A percentile compares a stretch with the other conserved stretches of the same genome.
Conservation (phyloP, 2,329 filamentous ascomycete genomes). For the Hymenoscyphus infarciens region DNA sequence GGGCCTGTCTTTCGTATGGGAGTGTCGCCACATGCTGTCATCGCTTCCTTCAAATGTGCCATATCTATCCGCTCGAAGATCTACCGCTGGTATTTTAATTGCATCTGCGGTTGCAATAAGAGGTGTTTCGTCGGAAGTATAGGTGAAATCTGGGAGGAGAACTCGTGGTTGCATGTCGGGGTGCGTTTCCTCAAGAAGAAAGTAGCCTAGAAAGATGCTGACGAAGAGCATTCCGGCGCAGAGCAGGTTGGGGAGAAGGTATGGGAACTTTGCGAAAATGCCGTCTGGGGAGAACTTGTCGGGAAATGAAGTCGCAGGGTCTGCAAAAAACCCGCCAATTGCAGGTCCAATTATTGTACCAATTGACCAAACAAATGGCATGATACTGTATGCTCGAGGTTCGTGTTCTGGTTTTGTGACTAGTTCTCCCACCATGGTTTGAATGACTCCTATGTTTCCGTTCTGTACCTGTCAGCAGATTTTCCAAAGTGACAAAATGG, state of each 20-base stretch:
- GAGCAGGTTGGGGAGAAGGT: conserved; percentile 83
- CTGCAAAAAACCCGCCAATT: conserved; percentile 82
- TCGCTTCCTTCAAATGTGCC: conserved; percentile 57
- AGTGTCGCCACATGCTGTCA: conserved; percentile 32
- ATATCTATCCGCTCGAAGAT: conserved; percentile 75
- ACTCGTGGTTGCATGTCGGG: conserved; percentile 68
- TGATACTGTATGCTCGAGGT: conserved; percentile 81
- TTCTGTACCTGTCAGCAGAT: conserved; percentile 43
- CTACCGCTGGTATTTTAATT: conserved; percentile 67
- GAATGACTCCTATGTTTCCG: conserved; percentile 83
- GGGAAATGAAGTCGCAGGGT: conserved; percentile 73
- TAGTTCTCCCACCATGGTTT: conserved; percentile 85
- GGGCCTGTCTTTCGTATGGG: conserved; percentile 25
- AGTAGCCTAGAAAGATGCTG: conserved; percentile 76
- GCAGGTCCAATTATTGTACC: conserved; percentile 86
- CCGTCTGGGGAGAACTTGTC: conserved; percentile 61
- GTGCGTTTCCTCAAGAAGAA: conserved; percentile 84
- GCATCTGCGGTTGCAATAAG: conserved; percentile 72
- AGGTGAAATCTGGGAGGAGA: conserved; percentile 45
- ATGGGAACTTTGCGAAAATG: conserved; percentile 76
- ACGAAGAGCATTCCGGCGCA: conserved; percentile 72
- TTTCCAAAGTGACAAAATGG: not conserved
- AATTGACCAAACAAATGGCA: conserved; percentile 92
- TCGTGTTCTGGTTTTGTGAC: conserved; percentile 82
- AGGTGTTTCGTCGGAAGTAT: conserved; percentile 56